phyloP scores from a whole-genome alignment of 441 rosid genomes.

The Caryocar brasiliense region DNA sequence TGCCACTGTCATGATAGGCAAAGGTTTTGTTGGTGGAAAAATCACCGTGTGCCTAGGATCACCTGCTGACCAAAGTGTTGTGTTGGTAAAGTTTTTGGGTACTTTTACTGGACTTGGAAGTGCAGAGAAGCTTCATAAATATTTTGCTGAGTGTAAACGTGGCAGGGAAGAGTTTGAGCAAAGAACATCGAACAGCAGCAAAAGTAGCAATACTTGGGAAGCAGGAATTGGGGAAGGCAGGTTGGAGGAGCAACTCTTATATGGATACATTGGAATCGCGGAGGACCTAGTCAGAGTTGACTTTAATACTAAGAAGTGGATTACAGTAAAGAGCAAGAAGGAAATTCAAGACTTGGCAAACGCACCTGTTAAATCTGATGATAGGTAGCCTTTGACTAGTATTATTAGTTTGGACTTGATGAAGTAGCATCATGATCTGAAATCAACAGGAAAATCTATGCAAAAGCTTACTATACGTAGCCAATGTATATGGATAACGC shows the following conservation, averaged over 20 bases:
- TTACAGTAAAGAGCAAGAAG: slow-evolving; percentile 45
- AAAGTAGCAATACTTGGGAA: not conserved
- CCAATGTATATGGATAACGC: not conserved
- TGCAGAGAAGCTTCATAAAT: slow-evolving; percentile 45
- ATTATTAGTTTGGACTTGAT: too few relatives aligned
- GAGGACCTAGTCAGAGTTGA: slow-evolving; percentile 58
- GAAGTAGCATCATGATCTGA: not conserved
- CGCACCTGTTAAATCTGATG: slow-evolving; percentile 40
- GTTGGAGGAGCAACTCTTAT: slow-evolving; percentile 32
- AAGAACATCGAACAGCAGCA: slow-evolving; percentile 14
- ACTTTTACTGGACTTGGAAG: slow-evolving; percentile 46
- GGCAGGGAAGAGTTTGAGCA: slow-evolving; percentile 38
- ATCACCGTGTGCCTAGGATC: slow-evolving; percentile 44
- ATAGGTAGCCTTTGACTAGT: too few relatives aligned
- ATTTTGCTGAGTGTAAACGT: slow-evolving; percentile 27
- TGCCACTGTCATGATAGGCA: slow-evolving; percentile 18
- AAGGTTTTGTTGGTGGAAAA: slow-evolving; percentile 42
- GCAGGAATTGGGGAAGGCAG: slow-evolving; percentile 17
- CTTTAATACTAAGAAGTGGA: slow-evolving; percentile 40
- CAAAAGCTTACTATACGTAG: not conserved
- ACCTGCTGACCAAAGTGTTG: slow-evolving; percentile 51
- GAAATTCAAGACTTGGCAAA: slow-evolving; percentile 48
- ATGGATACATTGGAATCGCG: slow-evolving; percentile 50
- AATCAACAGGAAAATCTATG: not conserved
- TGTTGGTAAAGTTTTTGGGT: slow-evolving; percentile 43